These are phyloP conservation scores for Sporothrix curviconia DNA, from an alignment of 2,329 filamentous ascomycete species.

Conservation along the genomic window DNA sequence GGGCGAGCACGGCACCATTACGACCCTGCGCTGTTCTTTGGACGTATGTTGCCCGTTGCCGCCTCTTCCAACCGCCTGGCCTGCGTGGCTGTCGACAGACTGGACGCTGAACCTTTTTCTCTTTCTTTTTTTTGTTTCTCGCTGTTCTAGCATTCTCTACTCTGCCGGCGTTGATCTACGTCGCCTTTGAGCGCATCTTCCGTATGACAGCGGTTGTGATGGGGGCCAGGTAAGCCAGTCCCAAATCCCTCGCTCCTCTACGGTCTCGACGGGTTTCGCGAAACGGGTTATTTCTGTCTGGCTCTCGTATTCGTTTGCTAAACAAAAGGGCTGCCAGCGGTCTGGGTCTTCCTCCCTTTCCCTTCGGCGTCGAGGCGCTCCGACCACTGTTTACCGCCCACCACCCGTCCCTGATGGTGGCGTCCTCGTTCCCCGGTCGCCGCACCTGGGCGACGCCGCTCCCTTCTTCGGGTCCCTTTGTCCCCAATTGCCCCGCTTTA, in stretches of 20 bases:
- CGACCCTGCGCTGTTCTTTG: conserved; percentile 81
- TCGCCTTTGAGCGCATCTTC: conserved; percentile 70
- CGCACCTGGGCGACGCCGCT: conserved; percentile 90
- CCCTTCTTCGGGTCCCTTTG: conserved; percentile 63
- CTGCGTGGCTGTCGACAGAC: conserved; percentile 21
- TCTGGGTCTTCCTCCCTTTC: conserved; percentile 90
- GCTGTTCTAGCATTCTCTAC: conserved; percentile 59
- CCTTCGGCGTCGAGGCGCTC: conserved; percentile 78
- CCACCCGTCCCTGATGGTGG: conserved; percentile 68
- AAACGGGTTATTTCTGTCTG: too few relatives aligned
- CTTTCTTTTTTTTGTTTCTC: neutral
- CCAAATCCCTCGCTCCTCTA: too few relatives aligned
- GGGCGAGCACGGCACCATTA: conserved; percentile 82
- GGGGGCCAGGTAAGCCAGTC: too few relatives aligned
- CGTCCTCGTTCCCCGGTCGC: conserved; percentile 63
- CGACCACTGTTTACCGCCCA: conserved; percentile 75
- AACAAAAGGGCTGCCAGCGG: too few relatives aligned
- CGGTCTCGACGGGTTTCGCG: too few relatives aligned
- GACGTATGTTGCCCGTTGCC: too few relatives aligned
- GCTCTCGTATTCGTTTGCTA: too few relatives aligned
- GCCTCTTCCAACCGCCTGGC: too few relatives aligned
- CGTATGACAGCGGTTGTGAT: conserved; percentile 66
- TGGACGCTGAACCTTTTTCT: neutral
- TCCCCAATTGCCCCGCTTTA: conserved; percentile 69
- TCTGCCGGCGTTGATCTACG: conserved; percentile 75